A percentile compares a stretch with the other conserved stretches of the same genome.
Conservation (phyloP, 2,329 filamentous ascomycete genomes). For the Claviceps sp. region DNA sequence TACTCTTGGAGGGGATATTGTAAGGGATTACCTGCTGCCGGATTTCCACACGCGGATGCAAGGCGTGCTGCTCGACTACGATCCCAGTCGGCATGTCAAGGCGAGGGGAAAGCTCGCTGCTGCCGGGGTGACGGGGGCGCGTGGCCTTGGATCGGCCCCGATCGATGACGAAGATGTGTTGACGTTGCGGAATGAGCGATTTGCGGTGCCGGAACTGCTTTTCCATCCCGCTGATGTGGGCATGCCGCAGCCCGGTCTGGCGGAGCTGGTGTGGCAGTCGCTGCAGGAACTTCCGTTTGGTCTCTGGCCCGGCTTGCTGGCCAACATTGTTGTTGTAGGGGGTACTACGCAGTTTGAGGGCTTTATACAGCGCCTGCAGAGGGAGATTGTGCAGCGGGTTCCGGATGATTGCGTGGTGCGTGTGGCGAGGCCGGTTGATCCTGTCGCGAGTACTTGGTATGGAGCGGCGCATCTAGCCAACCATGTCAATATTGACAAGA, state of each 20-base stretch:
- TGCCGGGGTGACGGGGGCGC: constrained; percentile 3
- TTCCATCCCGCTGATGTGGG: constrained; percentile 81
- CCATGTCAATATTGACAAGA: constrained; percentile 50
- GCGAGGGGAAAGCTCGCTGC: constrained; percentile 29
- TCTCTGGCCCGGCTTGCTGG: constrained; percentile 68
- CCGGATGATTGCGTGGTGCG: constrained; percentile 68
- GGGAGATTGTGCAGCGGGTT: constrained; percentile 57
- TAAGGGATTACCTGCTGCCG: constrained; percentile 84
- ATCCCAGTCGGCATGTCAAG: constrained; percentile 47
- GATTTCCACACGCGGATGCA: constrained; percentile 51
- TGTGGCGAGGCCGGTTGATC: constrained; percentile 55
- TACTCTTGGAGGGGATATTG: constrained; percentile 44
- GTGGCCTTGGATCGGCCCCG: constrained; percentile 16
- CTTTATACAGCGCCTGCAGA: constrained; percentile 66
- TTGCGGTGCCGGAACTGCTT: constrained; percentile 76
- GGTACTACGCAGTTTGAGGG: constrained; percentile 71
- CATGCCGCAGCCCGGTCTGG: constrained; percentile 67
- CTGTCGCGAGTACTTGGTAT: constrained; percentile 70
- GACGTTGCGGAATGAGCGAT: constrained; percentile 83
- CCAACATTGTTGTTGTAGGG: constrained; percentile 80
- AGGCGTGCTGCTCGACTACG: constrained; percentile 66
- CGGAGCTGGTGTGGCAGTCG: constrained; percentile 71
- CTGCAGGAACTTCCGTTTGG: constrained; percentile 64
- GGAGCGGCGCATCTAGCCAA: constrained; percentile 69
- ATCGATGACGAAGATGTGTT: constrained; percentile 67